Base-by-base conservation (phyloP, 768 basidiomycete species). In the Leccinum subgranulosum region DNA sequence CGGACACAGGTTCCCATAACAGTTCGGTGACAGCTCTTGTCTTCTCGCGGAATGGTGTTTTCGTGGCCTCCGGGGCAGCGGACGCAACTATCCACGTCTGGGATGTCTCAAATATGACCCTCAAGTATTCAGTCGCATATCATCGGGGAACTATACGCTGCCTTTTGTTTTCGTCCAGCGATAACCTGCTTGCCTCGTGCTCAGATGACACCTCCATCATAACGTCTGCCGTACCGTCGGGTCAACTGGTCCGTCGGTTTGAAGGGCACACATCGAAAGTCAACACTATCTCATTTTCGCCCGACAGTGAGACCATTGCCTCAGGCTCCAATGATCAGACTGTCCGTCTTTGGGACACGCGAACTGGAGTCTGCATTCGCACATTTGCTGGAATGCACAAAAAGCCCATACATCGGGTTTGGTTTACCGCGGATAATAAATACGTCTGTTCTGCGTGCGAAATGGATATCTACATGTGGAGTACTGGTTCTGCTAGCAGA, bases 331-430 rank as follows among this genome's bases (percentile, higher is more conserved):
- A 58, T 10, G 68, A 69, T 25, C 60, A 53, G 25, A 58, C 54
- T 3, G 48, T 68, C 29, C 69, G 69, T 39, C 57, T 68, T 12
- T 70, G 69, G 69, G 64, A 68, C 19, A 53, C 55, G 23, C 53
- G 43, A 21, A 63, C 68, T 8, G 67, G 55, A 49, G 59, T 60
- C 17, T 64, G 60, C 36, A 39, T 67, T 11, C 54, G 58, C 6
- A 61, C 60, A 17, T 63, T 51, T 10, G 7, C 57, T 28, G 54
- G 59, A 51, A 46, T 21, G n/a, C 64, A 66, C 51, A 54, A 47
- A 23, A 65, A 65, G 25, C 53, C 63, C 6, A 43, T 65, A 58
- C 45, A 14, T 17, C 53, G 49, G n/a, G 64, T 65, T 23, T 58
- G 60, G 60, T 54, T 65, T n/a, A 65, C 64, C 6, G 51, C 60